Percentiles rank a stretch among this genome's conserved stretches.
These are phyloP conservation scores for Lophiostoma macrostomum DNA, from an alignment of 495 filamentous ascomycete genomes.

Conservation along the genomic window DNA sequence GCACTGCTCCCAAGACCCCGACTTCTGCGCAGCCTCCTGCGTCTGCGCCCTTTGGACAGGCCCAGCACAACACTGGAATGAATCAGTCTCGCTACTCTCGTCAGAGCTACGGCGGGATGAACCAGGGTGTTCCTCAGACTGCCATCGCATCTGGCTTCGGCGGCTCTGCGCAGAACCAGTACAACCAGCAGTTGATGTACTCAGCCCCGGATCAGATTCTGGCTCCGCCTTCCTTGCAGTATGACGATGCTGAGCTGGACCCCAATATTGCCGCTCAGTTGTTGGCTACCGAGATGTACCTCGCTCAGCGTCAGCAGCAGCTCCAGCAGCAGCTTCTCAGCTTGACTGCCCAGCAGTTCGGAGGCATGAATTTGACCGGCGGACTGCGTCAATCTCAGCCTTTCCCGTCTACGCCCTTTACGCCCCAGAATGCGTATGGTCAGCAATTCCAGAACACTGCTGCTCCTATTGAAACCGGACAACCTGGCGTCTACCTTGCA, in stretches of 20 bases:
- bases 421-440: conserved; percentile 55
- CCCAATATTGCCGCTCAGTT: conserved; percentile 79
- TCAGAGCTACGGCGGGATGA: conserved; percentile 39
- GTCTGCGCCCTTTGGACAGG: conserved; percentile 58
- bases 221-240: conserved; percentile 74
- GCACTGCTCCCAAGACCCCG: conserved; percentile 88
- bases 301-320: conserved; percentile 84
- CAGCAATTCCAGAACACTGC: conserved; percentile 76
- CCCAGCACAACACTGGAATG: conserved; percentile 46
- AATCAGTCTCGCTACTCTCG: conserved; percentile 48
- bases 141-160: conserved; percentile 58
- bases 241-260: conserved; percentile 67
- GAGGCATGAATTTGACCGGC: conserved; percentile 61
- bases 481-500: conserved; percentile 72
- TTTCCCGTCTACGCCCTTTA: conserved; percentile 41
- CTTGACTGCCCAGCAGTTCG: conserved; percentile 67
- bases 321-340: conserved; percentile 59
- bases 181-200: conserved; percentile 59
- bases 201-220: conserved; percentile 91
- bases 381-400: conserved; percentile 42
- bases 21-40: conserved; percentile 51
- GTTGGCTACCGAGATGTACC: conserved; percentile 77
- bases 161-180: conserved; percentile 37
- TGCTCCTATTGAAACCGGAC: conserved; percentile 62
- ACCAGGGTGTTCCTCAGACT: conserved; percentile 58